Evolutionary conservation across 2,329 filamentous ascomycete genomes (phyloP).

Genomic region (Ceratocystis ficicola): DNA sequence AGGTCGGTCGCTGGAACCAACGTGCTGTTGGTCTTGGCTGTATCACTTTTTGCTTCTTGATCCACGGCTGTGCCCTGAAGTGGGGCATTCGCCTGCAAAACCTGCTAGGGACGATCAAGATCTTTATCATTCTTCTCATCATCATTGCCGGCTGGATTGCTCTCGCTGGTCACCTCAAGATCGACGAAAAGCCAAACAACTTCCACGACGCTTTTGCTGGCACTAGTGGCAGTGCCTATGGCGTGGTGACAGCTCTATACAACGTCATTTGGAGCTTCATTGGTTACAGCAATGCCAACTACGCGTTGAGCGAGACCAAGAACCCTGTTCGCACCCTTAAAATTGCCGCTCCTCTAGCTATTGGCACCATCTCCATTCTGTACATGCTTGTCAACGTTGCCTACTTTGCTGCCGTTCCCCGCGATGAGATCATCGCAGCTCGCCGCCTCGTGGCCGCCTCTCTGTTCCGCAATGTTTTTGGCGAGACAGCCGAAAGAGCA

Average conservation of each 20-base stretch:
- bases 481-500: conserved; percentile 42
- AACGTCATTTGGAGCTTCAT: conserved; percentile 62
- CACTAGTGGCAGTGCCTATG: conserved; percentile 53
- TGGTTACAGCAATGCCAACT: conserved; percentile 58
- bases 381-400: conserved; percentile 58
- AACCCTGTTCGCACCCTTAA: conserved; percentile 54
- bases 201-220: conserved; percentile 53
- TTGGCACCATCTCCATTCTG: conserved; percentile 45
- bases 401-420: conserved; percentile 49
- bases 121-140: conserved; percentile 53
- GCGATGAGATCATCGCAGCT: conserved; percentile 40
- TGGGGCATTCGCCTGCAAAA: conserved; percentile 59
- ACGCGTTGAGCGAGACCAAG: conserved; percentile 52
- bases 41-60: conserved; percentile 51
- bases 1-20: conserved; percentile 55
- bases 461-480: conserved; percentile 46
- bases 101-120: conserved; percentile 51
- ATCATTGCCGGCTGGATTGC: conserved; percentile 50
- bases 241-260: conserved; percentile 56
- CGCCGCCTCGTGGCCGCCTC: conserved; percentile 42
- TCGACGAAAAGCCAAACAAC: conserved; percentile 48
- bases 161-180: conserved; percentile 47
- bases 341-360: conserved; percentile 50
- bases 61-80: conserved; percentile 51
- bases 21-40: conserved; percentile 54